Evolutionary conservation across 2,329 filamentous ascomycete species (phyloP).

Genomic region (Colletotrichum simmondsii): DNA sequence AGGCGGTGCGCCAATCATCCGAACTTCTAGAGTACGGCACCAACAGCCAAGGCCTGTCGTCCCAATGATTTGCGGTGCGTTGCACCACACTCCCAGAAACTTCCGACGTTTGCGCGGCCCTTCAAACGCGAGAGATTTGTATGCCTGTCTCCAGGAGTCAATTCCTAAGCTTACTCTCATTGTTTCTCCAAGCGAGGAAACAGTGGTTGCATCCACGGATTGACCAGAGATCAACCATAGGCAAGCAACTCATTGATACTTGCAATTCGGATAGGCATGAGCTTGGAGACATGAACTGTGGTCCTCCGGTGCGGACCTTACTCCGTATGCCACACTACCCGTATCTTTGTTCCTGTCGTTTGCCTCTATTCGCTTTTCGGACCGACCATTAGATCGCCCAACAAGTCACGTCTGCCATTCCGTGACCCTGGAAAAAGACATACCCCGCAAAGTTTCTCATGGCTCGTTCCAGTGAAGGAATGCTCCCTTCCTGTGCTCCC

Average conservation of each 20-base stretch:
- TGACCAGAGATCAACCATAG: not conserved
- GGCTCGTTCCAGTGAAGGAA: not conserved
- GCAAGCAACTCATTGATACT: not conserved
- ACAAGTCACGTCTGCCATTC: not conserved
- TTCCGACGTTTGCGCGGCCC: not conserved
- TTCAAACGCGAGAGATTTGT: conserved; percentile 4
- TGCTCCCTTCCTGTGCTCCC: not conserved
- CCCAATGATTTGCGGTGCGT: conserved; percentile 7
- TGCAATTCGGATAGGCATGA: not conserved
- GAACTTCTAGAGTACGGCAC: not conserved
- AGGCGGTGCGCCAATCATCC: conserved; percentile 29
- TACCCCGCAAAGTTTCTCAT: not conserved
- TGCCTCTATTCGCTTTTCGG: not conserved
- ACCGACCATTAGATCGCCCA: not conserved
- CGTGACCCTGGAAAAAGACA: not conserved
- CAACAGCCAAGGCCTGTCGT: conserved; percentile 13
- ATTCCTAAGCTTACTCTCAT: not conserved
- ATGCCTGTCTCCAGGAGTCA: not conserved
- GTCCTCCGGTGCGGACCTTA: not conserved
- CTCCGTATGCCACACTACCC: not conserved
- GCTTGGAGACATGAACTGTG: not conserved
- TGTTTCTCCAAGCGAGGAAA: conserved; percentile 18
- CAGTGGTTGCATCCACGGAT: not conserved
- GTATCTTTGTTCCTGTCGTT: not conserved
- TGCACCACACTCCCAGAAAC: conserved; percentile 2